Evolutionary conservation across 2,329 filamentous ascomycete genomes (phyloP), one percentile per base, ranked within the genome.

Genomic region (Exophiala phaeomuriformis): DNA sequence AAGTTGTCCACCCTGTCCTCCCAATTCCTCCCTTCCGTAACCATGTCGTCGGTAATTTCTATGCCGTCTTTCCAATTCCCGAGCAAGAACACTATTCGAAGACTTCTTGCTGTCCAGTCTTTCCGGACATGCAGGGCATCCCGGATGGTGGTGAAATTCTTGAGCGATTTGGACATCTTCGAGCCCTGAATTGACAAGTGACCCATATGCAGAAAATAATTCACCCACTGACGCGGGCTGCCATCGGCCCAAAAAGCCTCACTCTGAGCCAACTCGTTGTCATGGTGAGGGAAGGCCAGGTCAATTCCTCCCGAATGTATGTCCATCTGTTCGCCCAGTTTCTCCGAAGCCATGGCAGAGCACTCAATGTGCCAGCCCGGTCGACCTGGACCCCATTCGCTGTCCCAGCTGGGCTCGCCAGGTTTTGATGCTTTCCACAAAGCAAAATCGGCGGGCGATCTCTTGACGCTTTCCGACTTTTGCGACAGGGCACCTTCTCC

Each of bases 291-390:
- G 69, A 95, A 95, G 0, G 85, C 84, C 49, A 97, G 77, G 68
- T 97, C 91, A 56, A 95, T 86, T 53, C 91, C 91, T 30, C 91
- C 90, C 27, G 88, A 94, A 69, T 96, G 91, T 50, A 96, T 88
- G 68, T 97, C 91, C 76, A 97, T 90, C 57, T 84, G 79, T 30
- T 83, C 77, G 3, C 90, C 90, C 1, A 97, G 74, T n/a, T 90
- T 80, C 59, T 90, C 88, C 1, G 87, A 91, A 0, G 90, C 90
- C 91, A 97, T 96, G 10, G 90, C 90, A 1, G 86, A 90, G 81
- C 91, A 96, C 73, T 96, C 90, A 65, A 96, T 96, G 66, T 96
- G 91, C 91, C 91, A 97, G 12, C 91, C 91, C 1, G 91, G 91
- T 42, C 91, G 78, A 3, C 90, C 90, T 52, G 83, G 77, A 3